A percentile compares a stretch with the other conserved stretches of the same genome.
These are phyloP conservation scores for Oidium heveae DNA, from an alignment of 2,329 filamentous ascomycete genomes.

Conservation along the genomic window DNA sequence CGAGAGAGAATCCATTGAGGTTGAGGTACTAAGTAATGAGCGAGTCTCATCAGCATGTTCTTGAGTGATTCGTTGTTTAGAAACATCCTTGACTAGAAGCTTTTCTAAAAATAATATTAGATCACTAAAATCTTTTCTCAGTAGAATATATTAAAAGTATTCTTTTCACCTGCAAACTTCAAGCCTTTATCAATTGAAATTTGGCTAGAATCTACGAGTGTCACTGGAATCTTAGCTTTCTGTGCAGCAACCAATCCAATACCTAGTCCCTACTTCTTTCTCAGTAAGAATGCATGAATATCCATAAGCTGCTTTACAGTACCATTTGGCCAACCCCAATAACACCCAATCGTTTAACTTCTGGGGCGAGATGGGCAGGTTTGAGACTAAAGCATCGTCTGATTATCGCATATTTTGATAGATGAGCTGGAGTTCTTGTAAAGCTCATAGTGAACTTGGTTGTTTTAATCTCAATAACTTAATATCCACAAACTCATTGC, in stretches of 20 bases:
- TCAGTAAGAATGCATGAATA: constrained; percentile 2
- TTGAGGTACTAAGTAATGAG: constrained; percentile 41
- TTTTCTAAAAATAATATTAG: constrained; percentile 36
- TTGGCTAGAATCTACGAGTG: constrained; percentile 62
- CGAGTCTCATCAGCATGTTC: constrained; percentile 53
- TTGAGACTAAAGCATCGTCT: constrained; percentile 39
- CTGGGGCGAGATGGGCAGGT: constrained; percentile 30
- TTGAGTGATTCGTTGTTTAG: constrained; percentile 64
- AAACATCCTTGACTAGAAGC: constrained; percentile 74
- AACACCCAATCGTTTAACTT: constrained; percentile 74
- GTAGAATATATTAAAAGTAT: background rate
- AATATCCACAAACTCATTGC: no score
- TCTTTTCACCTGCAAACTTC: constrained; percentile 52
- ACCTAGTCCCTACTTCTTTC: constrained; percentile 46
- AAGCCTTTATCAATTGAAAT: constrained; percentile 70
- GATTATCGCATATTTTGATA: background rate
- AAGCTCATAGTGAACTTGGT: background rate
- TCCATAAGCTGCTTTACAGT: constrained; percentile 5
- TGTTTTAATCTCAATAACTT: background rate
- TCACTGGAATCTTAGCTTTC: constrained; percentile 62
- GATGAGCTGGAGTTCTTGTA: background rate
- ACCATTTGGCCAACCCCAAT: constrained; percentile 95
- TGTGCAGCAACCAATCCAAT: constrained; percentile 87
- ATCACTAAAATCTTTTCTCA: background rate
- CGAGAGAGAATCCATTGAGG: constrained; percentile 49